Conservation (phyloP, 1,284 basidiomycete genomes). For the Puccinia triticina region DNA sequence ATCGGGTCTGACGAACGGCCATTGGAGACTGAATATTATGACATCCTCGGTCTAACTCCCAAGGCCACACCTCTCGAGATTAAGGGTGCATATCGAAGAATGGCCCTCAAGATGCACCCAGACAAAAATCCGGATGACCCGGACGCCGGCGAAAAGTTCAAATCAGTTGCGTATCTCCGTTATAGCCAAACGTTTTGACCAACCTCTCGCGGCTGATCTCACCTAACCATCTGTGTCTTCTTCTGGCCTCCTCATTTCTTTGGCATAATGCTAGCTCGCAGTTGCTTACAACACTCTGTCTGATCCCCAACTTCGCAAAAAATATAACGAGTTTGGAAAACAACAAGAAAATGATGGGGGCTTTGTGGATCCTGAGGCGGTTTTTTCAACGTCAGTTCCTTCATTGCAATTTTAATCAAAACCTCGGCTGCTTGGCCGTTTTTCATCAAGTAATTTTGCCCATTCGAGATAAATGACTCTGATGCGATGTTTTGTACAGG, state of each 20-base stretch:
- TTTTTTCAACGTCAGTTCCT: conserved; percentile 66
- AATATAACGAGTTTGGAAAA: conserved; percentile 81
- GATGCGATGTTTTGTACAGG: conserved; percentile 60
- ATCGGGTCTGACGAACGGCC: conserved; percentile 86
- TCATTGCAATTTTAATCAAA: background rate
- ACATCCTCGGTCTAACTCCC: conserved; percentile 70
- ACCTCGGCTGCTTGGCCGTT: background rate
- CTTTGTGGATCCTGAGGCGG: conserved; percentile 75
- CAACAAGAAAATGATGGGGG: conserved; percentile 57
- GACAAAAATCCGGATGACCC: conserved; percentile 90
- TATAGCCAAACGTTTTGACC: conserved; percentile 1
- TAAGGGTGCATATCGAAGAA: conserved; percentile 91
- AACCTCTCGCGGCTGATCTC: conserved; percentile 18
- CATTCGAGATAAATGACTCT: background rate
- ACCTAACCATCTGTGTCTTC: background rate
- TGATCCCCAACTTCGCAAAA: conserved; percentile 78
- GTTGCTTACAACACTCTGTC: conserved; percentile 72
- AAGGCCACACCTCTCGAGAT: conserved; percentile 80
- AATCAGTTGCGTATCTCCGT: conserved; percentile 59
- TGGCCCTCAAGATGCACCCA: conserved; percentile 64
- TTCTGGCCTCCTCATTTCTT: background rate
- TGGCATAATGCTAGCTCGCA: conserved; percentile 55
- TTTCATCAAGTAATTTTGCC: background rate
- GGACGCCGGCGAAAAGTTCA: conserved; percentile 76
- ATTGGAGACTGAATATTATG: conserved; percentile 85